Percentiles rank a stretch among this genome's conserved stretches.
These are phyloP conservation scores for Cryoendolithus antarcticus DNA, from an alignment of 2,329 filamentous ascomycete species.

Conservation along the genomic window DNA sequence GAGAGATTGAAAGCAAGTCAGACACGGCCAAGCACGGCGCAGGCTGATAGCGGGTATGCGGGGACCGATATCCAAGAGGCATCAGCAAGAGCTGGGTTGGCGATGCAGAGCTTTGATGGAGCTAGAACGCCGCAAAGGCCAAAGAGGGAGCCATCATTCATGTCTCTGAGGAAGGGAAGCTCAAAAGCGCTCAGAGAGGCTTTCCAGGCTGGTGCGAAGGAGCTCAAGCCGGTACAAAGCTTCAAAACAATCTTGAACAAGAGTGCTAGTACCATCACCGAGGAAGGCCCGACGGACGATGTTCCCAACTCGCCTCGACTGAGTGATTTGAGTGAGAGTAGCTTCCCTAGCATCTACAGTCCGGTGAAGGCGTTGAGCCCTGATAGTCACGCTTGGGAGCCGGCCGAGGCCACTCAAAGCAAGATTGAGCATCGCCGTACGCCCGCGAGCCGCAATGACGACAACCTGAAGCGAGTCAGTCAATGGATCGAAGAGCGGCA, in stretches of 20 bases:
- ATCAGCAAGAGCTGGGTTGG: not conserved
- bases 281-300: conserved; percentile 16
- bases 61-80: conserved; percentile 20
- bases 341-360: conserved; percentile 26
- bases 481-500: conserved; percentile 24
- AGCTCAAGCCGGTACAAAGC: conserved; percentile 22
- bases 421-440: too few relatives aligned
- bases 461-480: conserved; percentile 15
- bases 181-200: conserved; percentile 24
- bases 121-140: conserved; percentile 13
- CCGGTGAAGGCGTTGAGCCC: conserved; percentile 16
- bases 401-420: conserved; percentile 2
- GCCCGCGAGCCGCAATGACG: conserved; percentile 2
- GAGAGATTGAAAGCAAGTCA: conserved; percentile 9
- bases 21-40: conserved; percentile 22
- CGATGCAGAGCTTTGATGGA: conserved; percentile 12
- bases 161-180: conserved; percentile 21
- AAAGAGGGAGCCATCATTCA: conserved; percentile 19
- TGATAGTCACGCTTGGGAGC: conserved; percentile 19
- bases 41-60: conserved; percentile 24
- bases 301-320: conserved; percentile 22
- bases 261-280: conserved; percentile 13
- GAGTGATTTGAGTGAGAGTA: conserved; percentile 26
- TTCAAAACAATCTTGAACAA: conserved; percentile 24
- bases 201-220: conserved; percentile 19